Evolutionary conservation across 805 yeast genomes (phyloP), one percentile per base, ranked within the genome.

Genomic region (Brettanomyces bruxellensis): DNA sequence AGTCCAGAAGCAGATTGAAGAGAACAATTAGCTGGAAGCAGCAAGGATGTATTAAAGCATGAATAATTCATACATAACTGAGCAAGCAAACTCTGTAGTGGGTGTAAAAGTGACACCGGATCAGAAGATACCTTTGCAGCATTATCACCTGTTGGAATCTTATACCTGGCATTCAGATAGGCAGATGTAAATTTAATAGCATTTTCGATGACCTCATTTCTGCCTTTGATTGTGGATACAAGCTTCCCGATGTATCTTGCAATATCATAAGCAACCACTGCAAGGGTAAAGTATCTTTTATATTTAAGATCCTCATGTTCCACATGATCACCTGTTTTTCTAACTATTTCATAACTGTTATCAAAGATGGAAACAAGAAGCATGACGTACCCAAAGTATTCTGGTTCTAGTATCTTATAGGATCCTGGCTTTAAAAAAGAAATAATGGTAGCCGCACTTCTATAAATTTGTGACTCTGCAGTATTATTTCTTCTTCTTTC

Each of bases 291-390:
- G 52, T 80, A 80, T 2, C 73, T 59, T 18, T 71, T 67, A 51
- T 72, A 80, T 39, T 70, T 76, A 28, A 66, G 66, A 38, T 69
- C 68, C 55, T 83, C 88, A 44, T 68, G 69, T 46, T 76, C 75
- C 30, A 83, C 86, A 63, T 84, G 91, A 6, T 79, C 82, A 9
- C 88, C 91, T 40, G 69, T 69, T 50, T 80, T 81, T 48, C 88
- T 70, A 47, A 60, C 68, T 28, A 82, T 62, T 25, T 72, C 68
- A 70, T 76, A 76, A 37, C 75, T 73, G 24, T 81, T 79, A 55
- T 82, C 84, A 57, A 79, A 82, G 14, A 68, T 58, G 45, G 73
- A 69, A 25, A 80, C 65, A n/a, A 80, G 64, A 9, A 72, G 58
- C 3, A 77, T 58, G 1, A 79, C 46, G 34, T 72, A 59, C 8